Conservation (phyloP, 2,329 filamentous ascomycete genomes). For the Aspergillus pseudonomiae region DNA sequence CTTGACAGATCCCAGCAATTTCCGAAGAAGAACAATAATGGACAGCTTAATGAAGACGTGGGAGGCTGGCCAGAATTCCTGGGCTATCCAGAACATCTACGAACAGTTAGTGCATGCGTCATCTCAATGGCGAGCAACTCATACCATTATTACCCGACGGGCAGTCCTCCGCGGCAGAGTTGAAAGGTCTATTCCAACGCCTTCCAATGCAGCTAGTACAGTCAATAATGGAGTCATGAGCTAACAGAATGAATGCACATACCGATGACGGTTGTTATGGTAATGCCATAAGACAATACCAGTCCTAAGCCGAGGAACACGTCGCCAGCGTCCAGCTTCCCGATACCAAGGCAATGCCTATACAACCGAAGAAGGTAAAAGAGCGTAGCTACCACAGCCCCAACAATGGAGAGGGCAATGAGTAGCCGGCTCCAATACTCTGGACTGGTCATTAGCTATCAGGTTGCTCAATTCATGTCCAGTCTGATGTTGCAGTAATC, state of each 20-base stretch:
- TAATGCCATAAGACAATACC: conserved; percentile 19
- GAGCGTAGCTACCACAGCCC: conserved; percentile 18
- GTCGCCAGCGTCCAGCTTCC: conserved; percentile 18
- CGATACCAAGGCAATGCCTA: conserved; percentile 10
- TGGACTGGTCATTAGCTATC: not conserved
- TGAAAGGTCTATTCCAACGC: not conserved
- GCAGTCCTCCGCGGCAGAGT: not conserved
- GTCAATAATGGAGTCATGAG: not conserved
- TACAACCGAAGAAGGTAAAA: conserved; percentile 21
- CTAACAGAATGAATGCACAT: not conserved
- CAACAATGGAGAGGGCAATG: conserved; percentile 19
- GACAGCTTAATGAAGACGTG: not conserved
- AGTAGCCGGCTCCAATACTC: conserved; percentile 13
- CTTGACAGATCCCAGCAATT: not conserved
- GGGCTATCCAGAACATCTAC: not conserved
- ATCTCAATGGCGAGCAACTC: too few relatives aligned
- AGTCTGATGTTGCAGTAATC: not conserved
- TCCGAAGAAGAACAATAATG: not conserved
- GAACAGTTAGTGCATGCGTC: not conserved
- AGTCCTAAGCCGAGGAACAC: conserved; percentile 21
- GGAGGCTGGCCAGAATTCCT: not conserved
- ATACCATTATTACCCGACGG: not conserved
- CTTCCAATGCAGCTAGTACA: not conserved
- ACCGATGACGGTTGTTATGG: conserved; percentile 6
- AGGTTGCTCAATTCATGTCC: not conserved